These are phyloP conservation scores for Leccinum insolens DNA, from an alignment of 1,284 basidiomycete genomes.

Conservation along the genomic window DNA sequence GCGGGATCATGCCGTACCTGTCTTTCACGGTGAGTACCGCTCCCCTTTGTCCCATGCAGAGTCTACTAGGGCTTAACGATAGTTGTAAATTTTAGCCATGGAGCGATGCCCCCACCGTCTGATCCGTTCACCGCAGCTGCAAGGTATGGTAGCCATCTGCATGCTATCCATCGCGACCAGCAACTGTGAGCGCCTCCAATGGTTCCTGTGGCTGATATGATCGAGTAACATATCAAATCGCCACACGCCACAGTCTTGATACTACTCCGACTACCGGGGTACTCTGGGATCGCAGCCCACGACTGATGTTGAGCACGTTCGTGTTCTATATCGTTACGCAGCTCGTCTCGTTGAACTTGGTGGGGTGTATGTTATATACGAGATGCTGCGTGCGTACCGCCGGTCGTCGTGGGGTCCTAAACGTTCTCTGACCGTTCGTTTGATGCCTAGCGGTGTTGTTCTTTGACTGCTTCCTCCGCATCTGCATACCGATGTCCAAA, in stretches of 20 bases:
- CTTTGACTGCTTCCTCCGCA: constrained; percentile 9
- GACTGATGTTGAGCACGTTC: constrained; percentile 40
- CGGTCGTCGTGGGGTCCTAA: neutral
- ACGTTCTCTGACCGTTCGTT: neutral
- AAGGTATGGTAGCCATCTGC: constrained; percentile 39
- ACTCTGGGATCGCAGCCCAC: constrained; percentile 40
- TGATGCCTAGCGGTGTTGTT: constrained; percentile 16
- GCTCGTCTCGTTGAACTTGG: constrained; percentile 29
- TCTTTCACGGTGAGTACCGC: constrained; percentile 22
- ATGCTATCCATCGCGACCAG: constrained; percentile 39
- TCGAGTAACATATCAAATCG: neutral
- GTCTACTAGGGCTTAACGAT: neutral
- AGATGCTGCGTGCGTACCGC: constrained; percentile 35
- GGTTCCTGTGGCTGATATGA: constrained; percentile 8
- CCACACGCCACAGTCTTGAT: constrained; percentile 30
- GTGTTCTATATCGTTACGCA: constrained; percentile 37
- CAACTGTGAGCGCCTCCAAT: constrained; percentile 37
- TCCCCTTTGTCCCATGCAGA: neutral
- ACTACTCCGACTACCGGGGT: constrained; percentile 45
- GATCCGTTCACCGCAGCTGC: constrained; percentile 32
- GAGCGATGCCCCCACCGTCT: neutral
- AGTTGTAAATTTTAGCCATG: constrained; percentile 21
- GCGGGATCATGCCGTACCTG: constrained; percentile 18
- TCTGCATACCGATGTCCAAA: constrained; percentile 22
- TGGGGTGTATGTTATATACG: constrained; percentile 32